Evolutionary conservation across 805 yeast genomes (phyloP).

Genomic region (Lachancea cidri): DNA sequence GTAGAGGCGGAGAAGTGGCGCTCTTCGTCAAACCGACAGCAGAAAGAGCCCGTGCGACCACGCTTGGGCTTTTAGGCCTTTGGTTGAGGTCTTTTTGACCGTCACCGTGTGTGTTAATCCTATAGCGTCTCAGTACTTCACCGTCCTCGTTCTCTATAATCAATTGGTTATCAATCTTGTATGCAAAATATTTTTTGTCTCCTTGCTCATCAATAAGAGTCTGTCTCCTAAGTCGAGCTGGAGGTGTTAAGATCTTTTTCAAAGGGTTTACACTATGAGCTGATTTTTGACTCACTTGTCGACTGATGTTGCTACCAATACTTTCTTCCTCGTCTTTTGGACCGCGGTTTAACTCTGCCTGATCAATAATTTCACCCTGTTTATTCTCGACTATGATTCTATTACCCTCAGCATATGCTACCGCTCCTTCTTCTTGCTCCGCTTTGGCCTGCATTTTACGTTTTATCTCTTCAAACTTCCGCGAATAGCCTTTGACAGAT

Average conservation of each 20-base stretch:
- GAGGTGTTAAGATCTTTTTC: slow-evolving; percentile 21
- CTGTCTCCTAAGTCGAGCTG: slow-evolving; percentile 14
- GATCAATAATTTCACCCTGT: slow-evolving; percentile 72
- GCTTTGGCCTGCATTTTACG: slow-evolving; percentile 23
- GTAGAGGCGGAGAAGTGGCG: background rate
- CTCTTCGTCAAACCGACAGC: slow-evolving; percentile 47
- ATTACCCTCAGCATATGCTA: slow-evolving; percentile 65
- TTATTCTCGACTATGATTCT: slow-evolving; percentile 73
- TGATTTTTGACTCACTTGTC: slow-evolving; percentile 22
- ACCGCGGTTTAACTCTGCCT: slow-evolving; percentile 37
- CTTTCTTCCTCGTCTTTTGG: slow-evolving; percentile 25
- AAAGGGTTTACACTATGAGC: slow-evolving; percentile 29
- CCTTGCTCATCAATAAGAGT: slow-evolving; percentile 17
- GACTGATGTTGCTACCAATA: slow-evolving; percentile 9
- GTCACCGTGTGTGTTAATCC: slow-evolving; percentile 52
- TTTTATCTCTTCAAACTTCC: slow-evolving; percentile 16
- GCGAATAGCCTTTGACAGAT: slow-evolving; percentile 6
- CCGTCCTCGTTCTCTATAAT: slow-evolving; percentile 90
- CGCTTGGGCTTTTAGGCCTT: slow-evolving; percentile 34
- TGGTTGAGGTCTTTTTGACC: slow-evolving; percentile 7
- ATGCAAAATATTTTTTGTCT: slow-evolving; percentile 50
- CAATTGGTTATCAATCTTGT: slow-evolving; percentile 69
- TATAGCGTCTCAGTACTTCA: slow-evolving; percentile 80
- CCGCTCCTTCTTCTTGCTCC: slow-evolving; percentile 25
- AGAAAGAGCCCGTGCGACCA: slow-evolving; percentile 45